Evolutionary conservation across 441 rosid genomes (phyloP).

Genomic region (Populus hybrid): DNA sequence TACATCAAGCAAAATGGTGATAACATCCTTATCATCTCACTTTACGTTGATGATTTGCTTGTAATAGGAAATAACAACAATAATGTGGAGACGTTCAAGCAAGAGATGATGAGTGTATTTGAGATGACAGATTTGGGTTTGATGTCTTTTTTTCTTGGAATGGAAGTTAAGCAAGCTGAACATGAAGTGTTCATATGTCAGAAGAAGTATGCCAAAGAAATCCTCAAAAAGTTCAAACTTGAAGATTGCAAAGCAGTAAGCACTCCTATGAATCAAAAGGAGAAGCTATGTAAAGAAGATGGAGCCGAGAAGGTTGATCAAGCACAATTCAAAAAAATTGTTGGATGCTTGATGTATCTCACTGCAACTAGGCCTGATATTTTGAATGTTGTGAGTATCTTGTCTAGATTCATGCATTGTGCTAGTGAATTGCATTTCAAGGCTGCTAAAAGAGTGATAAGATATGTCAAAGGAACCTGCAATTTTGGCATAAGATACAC

Average conservation of each 20-base stretch:
- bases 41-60: too few relatives aligned
- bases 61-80: too few relatives aligned
- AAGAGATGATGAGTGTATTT: not conserved
- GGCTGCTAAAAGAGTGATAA: too few relatives aligned
- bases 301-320: not conserved
- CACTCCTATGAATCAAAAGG: not conserved
- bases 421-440: not conserved
- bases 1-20: too few relatives aligned
- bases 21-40: too few relatives aligned
- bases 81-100: not conserved
- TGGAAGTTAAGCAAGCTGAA: not conserved
- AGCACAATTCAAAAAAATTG: rapidly evolving
- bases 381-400: not conserved
- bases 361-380: not conserved
- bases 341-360: not conserved
- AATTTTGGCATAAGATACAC: too few relatives aligned
- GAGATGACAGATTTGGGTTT: too few relatives aligned
- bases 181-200: not conserved
- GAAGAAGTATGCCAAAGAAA: not conserved
- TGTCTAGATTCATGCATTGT: not conserved
- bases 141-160: not conserved
- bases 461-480: too few relatives aligned
- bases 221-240: not conserved
- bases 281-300: not conserved
- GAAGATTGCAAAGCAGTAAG: not conserved